Base-by-base conservation (phyloP, 306 rosid species). In the Crotalaria pallida region DNA sequence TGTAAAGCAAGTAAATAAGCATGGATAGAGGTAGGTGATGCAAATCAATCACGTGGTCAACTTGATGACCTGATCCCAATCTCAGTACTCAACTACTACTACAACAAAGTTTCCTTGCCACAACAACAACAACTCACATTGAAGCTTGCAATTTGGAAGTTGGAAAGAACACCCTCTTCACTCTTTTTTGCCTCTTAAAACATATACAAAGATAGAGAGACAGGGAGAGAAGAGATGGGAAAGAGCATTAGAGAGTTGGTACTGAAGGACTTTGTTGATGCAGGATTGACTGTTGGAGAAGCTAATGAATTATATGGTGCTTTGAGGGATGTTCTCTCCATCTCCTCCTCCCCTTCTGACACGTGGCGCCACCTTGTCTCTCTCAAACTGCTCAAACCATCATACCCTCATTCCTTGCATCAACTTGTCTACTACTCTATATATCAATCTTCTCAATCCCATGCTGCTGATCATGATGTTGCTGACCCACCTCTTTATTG, bases 401-500 rank as follows among this genome's bases (percentile, higher is more conserved):
- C 84, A 4, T 75, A 87, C 45, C 91, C 92, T 3, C 86, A 83
- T 41, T 63, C 41, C 0, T 40, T 89, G 36, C 96, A 92, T 73
- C 96, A 79, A 22, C 81, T 89, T 47, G 65, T 88, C 34, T 92
- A 80, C 31, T 71, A 84, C 79, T 82, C 96, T 0, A 79, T 89
- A 15, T 77, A 80, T 52, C 48, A 51, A 9, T 5, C 62, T 75
- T 73, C 22, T 72, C 13, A 38, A 38, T 71, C 85, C 4, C 0
- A 83, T 51, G 73, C 86, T 83, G 81, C 80, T 61, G 13, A 78
- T 61, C 10, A 41, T 66, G 13, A 26, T 67, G 21, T 63, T 34
- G 18, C 59, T 43, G 83, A 81, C 44, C 96, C 86, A 10, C 92
- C 96, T 40, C 89, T 44, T 19, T 86, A 89, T 52, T 89, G 91